phyloP scores from a whole-genome alignment of 2,329 filamentous ascomycete genomes.

The Trichoderma sp. region DNA sequence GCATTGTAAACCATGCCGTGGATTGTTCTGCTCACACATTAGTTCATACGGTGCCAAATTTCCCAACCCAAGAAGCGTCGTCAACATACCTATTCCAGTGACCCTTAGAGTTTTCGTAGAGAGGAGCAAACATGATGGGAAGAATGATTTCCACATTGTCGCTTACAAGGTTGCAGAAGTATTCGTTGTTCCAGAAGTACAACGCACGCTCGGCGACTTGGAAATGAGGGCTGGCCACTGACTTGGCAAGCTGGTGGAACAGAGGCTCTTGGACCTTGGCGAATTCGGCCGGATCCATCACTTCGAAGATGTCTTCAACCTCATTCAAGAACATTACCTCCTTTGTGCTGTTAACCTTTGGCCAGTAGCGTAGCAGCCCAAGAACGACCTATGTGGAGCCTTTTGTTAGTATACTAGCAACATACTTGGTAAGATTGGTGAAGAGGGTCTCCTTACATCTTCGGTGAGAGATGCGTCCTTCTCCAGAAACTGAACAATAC shows the following conservation, averaged over 20 bases:
- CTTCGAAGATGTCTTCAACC: slow-evolving; percentile 98
- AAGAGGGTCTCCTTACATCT: slow-evolving; percentile 61
- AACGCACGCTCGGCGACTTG: slow-evolving; percentile 95
- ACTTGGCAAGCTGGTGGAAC: slow-evolving; percentile 96
- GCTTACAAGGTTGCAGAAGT: slow-evolving; percentile 98
- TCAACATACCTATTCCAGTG: slow-evolving; percentile 89
- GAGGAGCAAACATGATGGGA: slow-evolving; percentile 97
- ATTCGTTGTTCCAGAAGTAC: slow-evolving; percentile 99
- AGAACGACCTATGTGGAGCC: slow-evolving; percentile 69
- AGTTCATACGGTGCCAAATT: slow-evolving; percentile 27
- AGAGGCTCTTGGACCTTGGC: slow-evolving; percentile 97
- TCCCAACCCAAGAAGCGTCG: background rate
- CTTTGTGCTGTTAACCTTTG: slow-evolving; percentile 98
- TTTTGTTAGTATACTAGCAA: background rate
- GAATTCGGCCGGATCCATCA: slow-evolving; percentile 98
- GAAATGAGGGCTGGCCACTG: slow-evolving; percentile 96
- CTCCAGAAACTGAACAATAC: slow-evolving; percentile 97
- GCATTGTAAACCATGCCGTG: slow-evolving; percentile 99
- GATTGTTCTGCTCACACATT: slow-evolving; percentile 68
- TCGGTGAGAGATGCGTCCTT: slow-evolving; percentile 97
- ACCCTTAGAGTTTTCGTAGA: slow-evolving; percentile 98
- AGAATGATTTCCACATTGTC: slow-evolving; percentile 98
- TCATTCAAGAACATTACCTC: slow-evolving; percentile 99
- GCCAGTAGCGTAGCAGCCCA: slow-evolving; percentile 93
- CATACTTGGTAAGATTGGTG: background rate